These are phyloP conservation scores for Sarocladium strictum DNA, from an alignment of 2,329 filamentous ascomycete genomes.

Conservation along the genomic window DNA sequence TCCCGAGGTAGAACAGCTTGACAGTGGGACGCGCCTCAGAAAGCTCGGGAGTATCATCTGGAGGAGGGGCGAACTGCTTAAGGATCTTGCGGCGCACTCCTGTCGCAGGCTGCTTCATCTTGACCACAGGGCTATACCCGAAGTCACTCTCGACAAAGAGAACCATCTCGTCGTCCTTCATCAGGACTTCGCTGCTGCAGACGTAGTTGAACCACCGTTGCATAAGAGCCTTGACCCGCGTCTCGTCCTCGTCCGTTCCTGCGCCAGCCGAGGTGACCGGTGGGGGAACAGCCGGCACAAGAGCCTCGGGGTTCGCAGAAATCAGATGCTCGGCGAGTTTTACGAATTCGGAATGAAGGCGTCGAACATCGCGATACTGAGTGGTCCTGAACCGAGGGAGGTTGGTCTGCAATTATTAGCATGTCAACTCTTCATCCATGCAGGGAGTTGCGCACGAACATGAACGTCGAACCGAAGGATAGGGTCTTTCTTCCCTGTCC, in stretches of 20 bases:
- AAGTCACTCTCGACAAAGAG: slow-evolving; percentile 99
- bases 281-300: slow-evolving; percentile 93
- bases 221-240: slow-evolving; percentile 78
- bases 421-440: too few species aligned
- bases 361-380: slow-evolving; percentile 94
- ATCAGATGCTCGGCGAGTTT: slow-evolving; percentile 96
- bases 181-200: slow-evolving; percentile 85
- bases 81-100: slow-evolving; percentile 91
- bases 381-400: slow-evolving; percentile 97
- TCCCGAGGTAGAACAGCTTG: slow-evolving; percentile 90
- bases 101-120: slow-evolving; percentile 94
- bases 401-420: slow-evolving; percentile 64
- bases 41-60: slow-evolving; percentile 93
- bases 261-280: slow-evolving; percentile 89
- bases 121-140: slow-evolving; percentile 91
- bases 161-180: slow-evolving; percentile 94
- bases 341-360: slow-evolving; percentile 89
- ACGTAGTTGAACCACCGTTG: slow-evolving; percentile 95
- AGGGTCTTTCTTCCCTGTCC: slow-evolving; percentile 91
- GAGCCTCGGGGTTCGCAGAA: slow-evolving; percentile 92
- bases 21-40: slow-evolving; percentile 84
- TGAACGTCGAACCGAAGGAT: slow-evolving; percentile 95
- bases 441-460: slow-evolving; percentile 45
- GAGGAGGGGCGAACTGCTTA: slow-evolving; percentile 96
- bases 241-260: slow-evolving; percentile 93